Conservation (phyloP, 2,329 filamentous ascomycete genomes). For the Pseudogymnoascus sp. region DNA sequence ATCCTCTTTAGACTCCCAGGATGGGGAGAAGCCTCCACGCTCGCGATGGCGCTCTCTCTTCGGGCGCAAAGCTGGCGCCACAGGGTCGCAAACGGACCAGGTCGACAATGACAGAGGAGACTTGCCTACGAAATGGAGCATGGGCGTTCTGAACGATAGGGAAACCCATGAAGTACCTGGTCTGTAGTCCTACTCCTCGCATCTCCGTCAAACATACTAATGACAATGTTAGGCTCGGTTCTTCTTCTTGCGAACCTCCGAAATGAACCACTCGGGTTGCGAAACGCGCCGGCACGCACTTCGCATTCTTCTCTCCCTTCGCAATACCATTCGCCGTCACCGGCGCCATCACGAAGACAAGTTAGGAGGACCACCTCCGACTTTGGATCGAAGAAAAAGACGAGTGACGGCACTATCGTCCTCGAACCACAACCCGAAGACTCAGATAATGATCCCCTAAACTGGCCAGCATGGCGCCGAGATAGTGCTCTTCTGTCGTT, state of each 20-base stretch:
- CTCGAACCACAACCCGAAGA: slow-evolving; percentile 89
- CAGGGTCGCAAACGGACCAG: not conserved
- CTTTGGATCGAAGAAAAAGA: slow-evolving; percentile 59
- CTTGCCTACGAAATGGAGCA: slow-evolving; percentile 42
- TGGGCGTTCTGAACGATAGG: slow-evolving; percentile 79
- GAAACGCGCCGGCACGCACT: slow-evolving; percentile 48
- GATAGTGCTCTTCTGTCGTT: slow-evolving; percentile 73
- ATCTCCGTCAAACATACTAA: slow-evolving; percentile 14
- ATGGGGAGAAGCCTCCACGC: slow-evolving; percentile 1
- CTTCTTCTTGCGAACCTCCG: slow-evolving; percentile 47
- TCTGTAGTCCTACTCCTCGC: slow-evolving; percentile 33
- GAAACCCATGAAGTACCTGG: slow-evolving; percentile 82
- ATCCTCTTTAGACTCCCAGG: slow-evolving; percentile 5
- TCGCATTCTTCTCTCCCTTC: slow-evolving; percentile 50
- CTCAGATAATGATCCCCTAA: slow-evolving; percentile 81
- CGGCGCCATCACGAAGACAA: slow-evolving; percentile 14
- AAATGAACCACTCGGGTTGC: slow-evolving; percentile 53
- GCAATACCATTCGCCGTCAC: slow-evolving; percentile 10
- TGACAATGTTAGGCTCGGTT: slow-evolving; percentile 42
- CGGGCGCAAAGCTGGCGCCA: not conserved
- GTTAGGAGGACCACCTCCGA: slow-evolving; percentile 6
- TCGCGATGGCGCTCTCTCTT: slow-evolving; percentile 5
- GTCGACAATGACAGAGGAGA: slow-evolving; percentile 14
- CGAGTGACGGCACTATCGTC: slow-evolving; percentile 73
- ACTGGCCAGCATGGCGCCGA: slow-evolving; percentile 78